phyloP scores from a whole-genome alignment of 805 yeast genomes.

The Candida suzukii region DNA sequence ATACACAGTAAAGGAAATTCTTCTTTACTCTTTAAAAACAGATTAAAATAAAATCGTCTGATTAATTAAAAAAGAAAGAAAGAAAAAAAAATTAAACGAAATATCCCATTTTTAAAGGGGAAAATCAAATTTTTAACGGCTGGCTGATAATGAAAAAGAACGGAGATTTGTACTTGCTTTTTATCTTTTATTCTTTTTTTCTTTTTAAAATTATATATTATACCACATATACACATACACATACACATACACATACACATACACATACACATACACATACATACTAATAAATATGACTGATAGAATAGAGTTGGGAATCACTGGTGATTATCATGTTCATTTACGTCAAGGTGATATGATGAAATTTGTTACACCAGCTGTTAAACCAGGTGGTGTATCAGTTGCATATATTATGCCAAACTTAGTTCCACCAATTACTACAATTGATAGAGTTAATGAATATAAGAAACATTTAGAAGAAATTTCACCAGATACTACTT shows the following conservation, averaged over 20 bases:
- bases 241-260: too few relatives aligned
- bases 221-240: too few relatives aligned
- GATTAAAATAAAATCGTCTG: neutral
- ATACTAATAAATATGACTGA: neutral
- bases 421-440: constrained; percentile 84
- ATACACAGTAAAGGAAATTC: too few relatives aligned
- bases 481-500: constrained; percentile 76
- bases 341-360: constrained; percentile 92
- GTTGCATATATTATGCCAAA: constrained; percentile 96
- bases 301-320: constrained; percentile 48
- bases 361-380: constrained; percentile 85
- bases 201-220: too few relatives aligned
- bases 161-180: too few relatives aligned
- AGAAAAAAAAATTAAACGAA: neutral
- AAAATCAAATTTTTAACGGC: neutral
- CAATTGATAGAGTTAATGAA: constrained; percentile 60
- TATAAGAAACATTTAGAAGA: constrained; percentile 60
- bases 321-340: constrained; percentile 95
- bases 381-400: constrained; percentile 83
- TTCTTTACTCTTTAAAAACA: too few relatives aligned
- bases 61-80: neutral
- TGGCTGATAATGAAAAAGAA: too few relatives aligned
- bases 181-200: too few relatives aligned
- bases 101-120: neutral
- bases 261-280: neutral